These are phyloP conservation scores for Podospora conica DNA, from an alignment of 495 filamentous ascomycete genomes.

Conservation along the genomic window DNA sequence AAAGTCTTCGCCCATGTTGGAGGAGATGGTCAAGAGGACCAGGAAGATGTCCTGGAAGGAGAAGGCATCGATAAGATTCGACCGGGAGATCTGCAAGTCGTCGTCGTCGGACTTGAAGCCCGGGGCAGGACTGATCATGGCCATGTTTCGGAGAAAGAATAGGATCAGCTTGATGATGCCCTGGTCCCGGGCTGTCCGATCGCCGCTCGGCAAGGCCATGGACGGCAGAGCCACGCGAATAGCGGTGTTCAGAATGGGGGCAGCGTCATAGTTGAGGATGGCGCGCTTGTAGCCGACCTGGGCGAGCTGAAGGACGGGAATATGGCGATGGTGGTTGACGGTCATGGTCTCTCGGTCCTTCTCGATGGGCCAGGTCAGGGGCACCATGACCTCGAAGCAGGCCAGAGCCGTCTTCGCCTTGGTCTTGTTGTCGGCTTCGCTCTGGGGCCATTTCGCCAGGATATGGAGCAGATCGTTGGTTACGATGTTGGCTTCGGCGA, in stretches of 20 bases:
- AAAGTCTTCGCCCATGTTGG: slow-evolving; percentile 90
- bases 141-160: slow-evolving; percentile 82
- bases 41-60: slow-evolving; percentile 85
- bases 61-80: slow-evolving; percentile 80
- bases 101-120: slow-evolving; percentile 55
- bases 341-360: slow-evolving; percentile 72
- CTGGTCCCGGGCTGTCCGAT: slow-evolving; percentile 75
- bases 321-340: slow-evolving; percentile 84
- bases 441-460: slow-evolving; percentile 69
- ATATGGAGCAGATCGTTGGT: slow-evolving; percentile 87
- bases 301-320: slow-evolving; percentile 78
- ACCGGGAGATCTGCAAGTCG: slow-evolving; percentile 83
- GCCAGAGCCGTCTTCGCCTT: slow-evolving; percentile 66
- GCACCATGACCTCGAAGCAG: slow-evolving; percentile 87
- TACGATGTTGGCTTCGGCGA: slow-evolving; percentile 90
- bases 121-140: slow-evolving; percentile 68
- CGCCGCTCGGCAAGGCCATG: slow-evolving; percentile 70
- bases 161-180: slow-evolving; percentile 89
- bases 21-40: slow-evolving; percentile 75
- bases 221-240: slow-evolving; percentile 80
- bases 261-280: slow-evolving; percentile 73
- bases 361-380: slow-evolving; percentile 91
- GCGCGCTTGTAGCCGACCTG: slow-evolving; percentile 85
- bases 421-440: slow-evolving; percentile 64
- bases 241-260: slow-evolving; percentile 66